These are phyloP conservation scores for Neurospora africana DNA, from an alignment of 495 filamentous ascomycete species.

Conservation along the genomic window DNA sequence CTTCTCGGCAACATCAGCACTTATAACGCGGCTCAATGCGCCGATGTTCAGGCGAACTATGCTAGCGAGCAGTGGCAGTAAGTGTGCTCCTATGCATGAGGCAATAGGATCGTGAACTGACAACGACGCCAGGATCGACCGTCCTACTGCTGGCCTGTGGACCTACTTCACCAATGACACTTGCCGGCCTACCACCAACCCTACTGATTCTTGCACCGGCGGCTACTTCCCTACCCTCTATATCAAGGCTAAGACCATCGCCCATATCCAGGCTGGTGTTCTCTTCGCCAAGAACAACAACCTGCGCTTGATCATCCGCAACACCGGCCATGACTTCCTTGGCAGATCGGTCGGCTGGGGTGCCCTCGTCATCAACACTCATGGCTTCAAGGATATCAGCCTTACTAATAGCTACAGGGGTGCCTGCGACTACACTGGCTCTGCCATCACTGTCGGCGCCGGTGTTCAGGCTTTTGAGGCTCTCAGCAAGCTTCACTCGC, in stretches of 20 bases:
- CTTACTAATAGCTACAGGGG: conserved; percentile 28
- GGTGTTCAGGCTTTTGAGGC: conserved; percentile 36
- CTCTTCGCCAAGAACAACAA: conserved; percentile 44
- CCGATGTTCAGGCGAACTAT: conserved; percentile 22
- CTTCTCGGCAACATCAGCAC: conserved; percentile 28
- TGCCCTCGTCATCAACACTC: conserved; percentile 53
- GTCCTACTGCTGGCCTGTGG: conserved; percentile 32
- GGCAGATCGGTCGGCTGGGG: conserved; percentile 50
- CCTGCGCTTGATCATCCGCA: conserved; percentile 53
- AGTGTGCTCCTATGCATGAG: conserved; percentile 1
- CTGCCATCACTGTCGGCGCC: conserved; percentile 37
- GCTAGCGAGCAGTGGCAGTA: conserved; percentile 28
- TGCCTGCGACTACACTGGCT: conserved; percentile 29
- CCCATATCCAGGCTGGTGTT: conserved; percentile 40
- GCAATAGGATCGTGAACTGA: conserved; percentile 1
- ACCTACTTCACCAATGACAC: conserved; percentile 40
- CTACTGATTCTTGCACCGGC: conserved; percentile 39
- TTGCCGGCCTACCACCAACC: conserved; percentile 33
- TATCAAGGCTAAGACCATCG: conserved; percentile 34
- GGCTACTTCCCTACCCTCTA: conserved; percentile 49
- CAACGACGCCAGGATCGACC: conserved; percentile 19
- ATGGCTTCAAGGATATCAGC: conserved; percentile 43
- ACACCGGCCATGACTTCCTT: conserved; percentile 52
- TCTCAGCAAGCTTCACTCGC: conserved; percentile 33
- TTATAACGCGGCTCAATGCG: conserved; percentile 29